Conservation (phyloP, 2,329 filamentous ascomycete genomes). For the Ophioceras dolichostomum region DNA sequence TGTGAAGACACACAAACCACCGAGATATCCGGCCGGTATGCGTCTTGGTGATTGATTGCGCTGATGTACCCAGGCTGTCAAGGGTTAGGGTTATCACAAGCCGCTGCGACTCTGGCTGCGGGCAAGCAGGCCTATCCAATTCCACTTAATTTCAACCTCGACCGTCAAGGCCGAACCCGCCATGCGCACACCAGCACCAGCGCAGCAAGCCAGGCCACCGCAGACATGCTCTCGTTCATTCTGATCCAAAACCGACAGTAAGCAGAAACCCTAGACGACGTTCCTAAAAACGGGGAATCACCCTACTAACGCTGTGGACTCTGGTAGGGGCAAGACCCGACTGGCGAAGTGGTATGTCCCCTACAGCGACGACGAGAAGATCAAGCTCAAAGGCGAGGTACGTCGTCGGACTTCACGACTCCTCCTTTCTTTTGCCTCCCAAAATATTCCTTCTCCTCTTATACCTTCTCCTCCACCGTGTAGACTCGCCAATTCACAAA, state of each 20-base stretch:
- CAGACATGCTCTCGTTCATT: constrained; percentile 65
- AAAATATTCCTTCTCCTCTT: constrained; percentile 2
- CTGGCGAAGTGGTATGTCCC: constrained; percentile 98
- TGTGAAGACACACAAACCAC: too few relatives aligned
- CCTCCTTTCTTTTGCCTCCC: constrained; percentile 5
- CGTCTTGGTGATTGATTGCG: too few relatives aligned
- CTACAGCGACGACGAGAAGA: constrained; percentile 97
- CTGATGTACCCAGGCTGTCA: too few relatives aligned
- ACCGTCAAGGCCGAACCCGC: too few relatives aligned
- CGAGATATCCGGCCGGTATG: too few relatives aligned
- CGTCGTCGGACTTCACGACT: too few relatives aligned
- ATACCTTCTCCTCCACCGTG: background rate
- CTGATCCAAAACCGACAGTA: constrained; percentile 85
- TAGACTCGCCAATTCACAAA: background rate
- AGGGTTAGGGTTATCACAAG: too few relatives aligned
- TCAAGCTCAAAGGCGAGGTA: constrained; percentile 96
- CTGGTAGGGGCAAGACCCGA: constrained; percentile 97
- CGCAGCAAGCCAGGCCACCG: background rate
- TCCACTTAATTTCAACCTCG: too few relatives aligned
- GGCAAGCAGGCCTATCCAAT: too few relatives aligned
- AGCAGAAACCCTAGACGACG: constrained; percentile 3
- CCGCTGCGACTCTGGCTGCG: too few relatives aligned
- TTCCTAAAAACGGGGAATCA: background rate
- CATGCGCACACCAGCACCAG: too few relatives aligned
- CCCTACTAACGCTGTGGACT: too few relatives aligned